Evolutionary conservation across 108 stramenopile genomes (phyloP).

Genomic region (Parietichytrium sp.): DNA sequence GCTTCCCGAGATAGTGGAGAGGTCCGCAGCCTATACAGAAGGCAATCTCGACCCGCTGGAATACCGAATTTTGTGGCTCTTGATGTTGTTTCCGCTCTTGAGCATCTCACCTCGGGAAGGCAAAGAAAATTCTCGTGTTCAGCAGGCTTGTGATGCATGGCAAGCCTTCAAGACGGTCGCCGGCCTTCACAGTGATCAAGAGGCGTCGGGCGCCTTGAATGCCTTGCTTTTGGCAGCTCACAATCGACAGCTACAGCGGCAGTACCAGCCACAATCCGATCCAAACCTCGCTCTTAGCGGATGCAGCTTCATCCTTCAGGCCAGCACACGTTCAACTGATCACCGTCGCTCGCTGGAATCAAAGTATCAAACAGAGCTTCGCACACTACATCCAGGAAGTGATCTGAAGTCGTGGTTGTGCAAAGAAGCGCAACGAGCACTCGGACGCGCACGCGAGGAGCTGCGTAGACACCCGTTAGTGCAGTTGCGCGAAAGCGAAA

Average conservation of each 20-base stretch:
- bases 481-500: slow-evolving; percentile 8
- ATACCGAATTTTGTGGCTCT: slow-evolving; percentile 33
- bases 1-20: background rate
- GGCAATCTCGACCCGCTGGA: slow-evolving; percentile 22
- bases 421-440: background rate
- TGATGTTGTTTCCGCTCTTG: slow-evolving; percentile 28
- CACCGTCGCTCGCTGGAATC: background rate
- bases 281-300: background rate
- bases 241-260: background rate
- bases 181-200: slow-evolving; percentile 7
- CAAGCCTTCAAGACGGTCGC: slow-evolving; percentile 7
- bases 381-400: background rate
- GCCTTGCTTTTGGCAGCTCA: slow-evolving; percentile 5
- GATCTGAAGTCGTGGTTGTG: background rate
- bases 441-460: background rate
- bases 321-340: background rate
- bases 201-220: slow-evolving; percentile 20
- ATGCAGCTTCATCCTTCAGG: background rate
- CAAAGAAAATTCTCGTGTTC: background rate
- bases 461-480: background rate
- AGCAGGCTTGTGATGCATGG: background rate
- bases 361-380: background rate
- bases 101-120: background rate
- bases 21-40: background rate
- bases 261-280: background rate